phyloP scores from a whole-genome alignment of 768 basidiomycete species.

The Leccinum rimulosum region DNA sequence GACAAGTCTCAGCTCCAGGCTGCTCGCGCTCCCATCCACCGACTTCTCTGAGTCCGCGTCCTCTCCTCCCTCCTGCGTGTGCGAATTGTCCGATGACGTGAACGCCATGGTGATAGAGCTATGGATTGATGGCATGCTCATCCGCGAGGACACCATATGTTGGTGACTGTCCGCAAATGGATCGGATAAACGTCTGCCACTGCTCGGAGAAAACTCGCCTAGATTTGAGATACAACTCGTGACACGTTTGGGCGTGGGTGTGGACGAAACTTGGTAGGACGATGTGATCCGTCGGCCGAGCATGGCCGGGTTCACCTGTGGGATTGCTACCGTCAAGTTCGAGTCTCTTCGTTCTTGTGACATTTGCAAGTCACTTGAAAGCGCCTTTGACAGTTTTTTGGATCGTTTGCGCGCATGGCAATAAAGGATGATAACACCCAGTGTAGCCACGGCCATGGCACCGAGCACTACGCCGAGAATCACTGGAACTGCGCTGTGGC shows the following conservation, averaged over 20 bases:
- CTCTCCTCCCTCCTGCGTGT: neutral
- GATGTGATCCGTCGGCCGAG: neutral
- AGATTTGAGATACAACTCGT: neutral
- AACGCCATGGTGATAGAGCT: neutral
- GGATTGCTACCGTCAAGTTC: neutral
- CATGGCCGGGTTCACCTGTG: neutral
- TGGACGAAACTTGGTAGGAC: neutral
- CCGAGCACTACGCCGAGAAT: conserved; percentile 15
- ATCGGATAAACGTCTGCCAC: conserved; percentile 9
- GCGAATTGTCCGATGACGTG: neutral
- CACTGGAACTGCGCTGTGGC: conserved; percentile 6
- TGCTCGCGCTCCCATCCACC: conserved; percentile 13
- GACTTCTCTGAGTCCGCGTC: neutral
- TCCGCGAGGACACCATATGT: conserved; percentile 11
- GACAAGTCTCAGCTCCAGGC: conserved; percentile 19
- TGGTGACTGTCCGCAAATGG: conserved; percentile 16
- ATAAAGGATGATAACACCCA: conserved; percentile 8
- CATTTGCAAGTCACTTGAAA: neutral
- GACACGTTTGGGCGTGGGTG: neutral
- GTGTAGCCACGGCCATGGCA: conserved; percentile 1
- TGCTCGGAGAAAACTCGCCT: conserved; percentile 13
- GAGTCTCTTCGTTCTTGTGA: neutral
- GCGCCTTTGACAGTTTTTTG: neutral
- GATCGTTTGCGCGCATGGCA: conserved; percentile 1
- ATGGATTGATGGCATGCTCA: neutral